Base-by-base conservation (phyloP, 441 rosid genomes). In the Kokia cookei region DNA sequence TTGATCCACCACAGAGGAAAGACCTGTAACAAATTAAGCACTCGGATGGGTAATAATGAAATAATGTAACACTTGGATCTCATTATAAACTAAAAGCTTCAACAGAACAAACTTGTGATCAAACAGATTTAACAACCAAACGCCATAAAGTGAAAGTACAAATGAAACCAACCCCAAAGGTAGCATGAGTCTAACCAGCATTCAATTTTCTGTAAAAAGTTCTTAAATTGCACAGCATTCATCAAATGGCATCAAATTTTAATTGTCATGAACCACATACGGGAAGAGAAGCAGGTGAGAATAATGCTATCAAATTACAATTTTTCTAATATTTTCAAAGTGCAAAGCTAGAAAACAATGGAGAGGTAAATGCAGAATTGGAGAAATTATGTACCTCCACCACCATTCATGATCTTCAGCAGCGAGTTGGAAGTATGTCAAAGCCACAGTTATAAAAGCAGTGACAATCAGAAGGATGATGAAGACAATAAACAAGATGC, bases 381-480 rank as follows among this genome's bases (percentile, higher is more conserved):
- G 54, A 65, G 17, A 65, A 24, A 11, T 43, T 65, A 65, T 45
- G 32, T 86, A 91, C 97, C 97, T 92, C 97, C 97, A 92, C 97
- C 97, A 92, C 93, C 97, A 89, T 82, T 90, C 86, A 65, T 92
- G 97, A 76, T 92, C 97, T 82, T 92, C 97, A 26, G 95, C 95
- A 26, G 95, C 97, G 6, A 92, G 95, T 81, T 90, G 95, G 83
- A 90, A 90, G 79, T 92, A 87, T 10, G 97, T 89, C 84, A 92
- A 79, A 22, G 97, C 97, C 82, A 92, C 92, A 2, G 95, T 90
- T 40, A 92, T 87, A 73, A 92, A 92, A 51, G 97, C 95, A 4
- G 93, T 92, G 65, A 90, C 97, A 73, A 92, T 90, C 77, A 92
- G 76, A 64, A 92, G 92, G 79, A 92, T 92, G 45, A 90, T 84